A percentile compares a stretch with the other conserved stretches of the same genome.
Evolutionary conservation across 345 rosid species (phyloP).

Genomic region (Brassica napus): DNA sequence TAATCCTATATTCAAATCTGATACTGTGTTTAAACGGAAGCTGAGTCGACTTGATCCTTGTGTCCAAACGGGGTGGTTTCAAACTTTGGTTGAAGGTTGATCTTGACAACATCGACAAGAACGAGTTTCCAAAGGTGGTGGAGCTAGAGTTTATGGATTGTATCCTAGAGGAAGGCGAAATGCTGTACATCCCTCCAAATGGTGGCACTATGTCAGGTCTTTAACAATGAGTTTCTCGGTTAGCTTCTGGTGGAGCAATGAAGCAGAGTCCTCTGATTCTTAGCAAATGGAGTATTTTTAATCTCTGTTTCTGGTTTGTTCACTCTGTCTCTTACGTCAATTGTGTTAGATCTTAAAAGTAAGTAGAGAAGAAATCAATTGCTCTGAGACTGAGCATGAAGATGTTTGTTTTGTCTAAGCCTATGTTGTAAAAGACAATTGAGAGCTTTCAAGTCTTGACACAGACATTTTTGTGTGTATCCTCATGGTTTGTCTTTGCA

Average conservation of each 20-base stretch:
- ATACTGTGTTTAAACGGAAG: neutral
- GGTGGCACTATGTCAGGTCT: slow-evolving; percentile 98
- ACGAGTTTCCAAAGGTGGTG: slow-evolving; percentile 56
- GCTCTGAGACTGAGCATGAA: slow-evolving; percentile 18
- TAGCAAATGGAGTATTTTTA: slow-evolving; percentile 7
- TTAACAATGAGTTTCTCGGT: slow-evolving; percentile 81
- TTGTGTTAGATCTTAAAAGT: neutral
- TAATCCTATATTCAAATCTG: neutral
- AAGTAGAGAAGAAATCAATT: slow-evolving; percentile 23
- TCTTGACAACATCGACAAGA: slow-evolving; percentile 69
- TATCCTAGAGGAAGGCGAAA: slow-evolving; percentile 88
- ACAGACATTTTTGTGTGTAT: slow-evolving; percentile 10
- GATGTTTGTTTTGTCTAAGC: slow-evolving; percentile 19
- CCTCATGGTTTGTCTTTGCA: neutral
- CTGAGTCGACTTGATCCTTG: neutral
- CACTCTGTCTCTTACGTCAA: slow-evolving; percentile 6
- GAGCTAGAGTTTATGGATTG: slow-evolving; percentile 86
- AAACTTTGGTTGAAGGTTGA: slow-evolving; percentile 68
- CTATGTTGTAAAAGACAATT: slow-evolving; percentile 26
- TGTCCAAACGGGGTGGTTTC: slow-evolving; percentile 2
- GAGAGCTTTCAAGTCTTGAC: slow-evolving; percentile 7
- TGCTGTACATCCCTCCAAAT: slow-evolving; percentile 96
- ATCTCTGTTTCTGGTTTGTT: slow-evolving; percentile 20
- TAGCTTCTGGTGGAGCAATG: slow-evolving; percentile 90
- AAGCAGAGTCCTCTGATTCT: slow-evolving; percentile 36